Conservation (phyloP, 192 early-diverging fungal species). For the Radiomyces spectabilis region DNA sequence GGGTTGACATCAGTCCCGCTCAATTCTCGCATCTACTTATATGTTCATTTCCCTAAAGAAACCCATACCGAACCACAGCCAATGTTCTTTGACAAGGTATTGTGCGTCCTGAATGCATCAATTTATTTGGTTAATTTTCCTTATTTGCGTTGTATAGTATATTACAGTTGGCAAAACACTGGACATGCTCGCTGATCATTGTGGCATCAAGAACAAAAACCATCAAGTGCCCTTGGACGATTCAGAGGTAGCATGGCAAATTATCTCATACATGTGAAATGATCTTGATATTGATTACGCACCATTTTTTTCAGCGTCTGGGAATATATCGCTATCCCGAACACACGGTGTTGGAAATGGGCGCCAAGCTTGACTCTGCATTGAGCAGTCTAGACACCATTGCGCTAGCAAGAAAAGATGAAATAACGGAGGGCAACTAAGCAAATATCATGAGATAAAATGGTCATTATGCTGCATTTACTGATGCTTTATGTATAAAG, state of each 20-base stretch:
- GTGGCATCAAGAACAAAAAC: conserved; percentile 18
- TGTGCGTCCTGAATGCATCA: neutral
- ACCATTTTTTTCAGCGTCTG: too few relatives aligned
- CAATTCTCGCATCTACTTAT: conserved; percentile 14
- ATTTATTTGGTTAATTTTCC: neutral
- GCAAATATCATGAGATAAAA: too few relatives aligned
- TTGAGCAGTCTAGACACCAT: too few relatives aligned
- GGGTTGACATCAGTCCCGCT: conserved; percentile 10
- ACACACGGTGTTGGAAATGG: too few relatives aligned
- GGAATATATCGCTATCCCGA: too few relatives aligned
- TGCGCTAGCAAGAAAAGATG: too few relatives aligned
- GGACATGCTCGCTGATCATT: conserved; percentile 11
- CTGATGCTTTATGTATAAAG: too few relatives aligned
- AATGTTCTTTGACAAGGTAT: conserved; percentile 28
- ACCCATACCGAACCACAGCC: neutral
- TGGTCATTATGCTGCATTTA: too few relatives aligned
- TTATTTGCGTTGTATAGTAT: conserved; percentile 6
- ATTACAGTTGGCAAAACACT: conserved; percentile 17
- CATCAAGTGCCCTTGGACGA: conserved; percentile 7
- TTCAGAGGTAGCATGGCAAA: conserved; percentile 12
- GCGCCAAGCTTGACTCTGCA: neutral
- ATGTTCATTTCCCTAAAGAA: conserved; percentile 13
- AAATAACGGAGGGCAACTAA: too few relatives aligned
- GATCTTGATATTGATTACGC: conserved; percentile 1
- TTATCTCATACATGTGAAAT: too few relatives aligned